Evolutionary conservation across 1,139 yeast genomes (phyloP), one percentile per base, ranked within the genome.

Genomic region (Suhomyces anneliseae): DNA sequence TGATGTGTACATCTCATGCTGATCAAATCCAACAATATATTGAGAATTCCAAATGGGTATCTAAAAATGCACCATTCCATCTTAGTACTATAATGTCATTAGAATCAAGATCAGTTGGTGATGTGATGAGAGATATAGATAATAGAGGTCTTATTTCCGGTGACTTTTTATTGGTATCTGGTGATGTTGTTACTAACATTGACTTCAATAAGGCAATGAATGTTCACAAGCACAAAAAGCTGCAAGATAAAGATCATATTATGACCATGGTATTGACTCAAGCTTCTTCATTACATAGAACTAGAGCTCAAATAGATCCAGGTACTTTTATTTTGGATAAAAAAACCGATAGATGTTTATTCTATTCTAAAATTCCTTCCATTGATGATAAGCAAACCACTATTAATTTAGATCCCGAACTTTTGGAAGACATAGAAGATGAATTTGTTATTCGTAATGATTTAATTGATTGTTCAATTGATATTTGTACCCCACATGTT

Each of bases 41-140:
- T 47, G 89, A 85, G 57, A 65, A 71, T n/a, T 87, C 96, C 31
- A 87, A 87, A 64, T 93, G 98, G 98, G 78, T 74, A 41, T 60
- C 71, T 19, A 74, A 84, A 2, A 81, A 83, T 60, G 81, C 95
- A 2, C 97, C 97, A 1, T 92, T 93, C 67, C 78, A 80, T 48
- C 76, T 93, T 39, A 81, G 82, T 43, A 85, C 95, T 4, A 79
- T 93, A 44, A 80, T 88, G 75, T 82, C 95, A n/a, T 81, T 90
- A 39, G 97, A 92, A 64, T 85, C 95, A 12, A 75, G 92, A 64
- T 88, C 96, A 15, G 95, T 92, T 6, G 99, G 99, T 54, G 99
- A 93, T 70, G 96, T 96, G 31, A 87, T 93, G 95, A 80, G 99
- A 65, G 98, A 92, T 63, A 73, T 93, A 52, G 99, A 93, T 65